Evolutionary conservation across 345 rosid genomes (phyloP).

Genomic region (Gossypium stocksii): DNA sequence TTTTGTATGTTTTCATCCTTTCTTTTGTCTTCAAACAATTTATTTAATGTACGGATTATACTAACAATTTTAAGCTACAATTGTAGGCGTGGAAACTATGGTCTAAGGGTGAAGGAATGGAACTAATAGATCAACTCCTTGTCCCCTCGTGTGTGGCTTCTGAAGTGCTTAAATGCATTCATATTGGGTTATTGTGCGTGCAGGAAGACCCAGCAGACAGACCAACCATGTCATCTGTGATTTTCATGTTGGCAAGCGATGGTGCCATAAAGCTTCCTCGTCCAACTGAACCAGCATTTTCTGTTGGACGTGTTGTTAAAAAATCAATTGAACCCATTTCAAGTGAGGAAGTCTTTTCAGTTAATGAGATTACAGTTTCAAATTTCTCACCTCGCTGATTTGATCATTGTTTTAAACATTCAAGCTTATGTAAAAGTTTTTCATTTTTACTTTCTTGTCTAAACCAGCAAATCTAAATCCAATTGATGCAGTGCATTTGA

Average conservation of each 20-base stretch:
- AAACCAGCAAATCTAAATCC: neutral
- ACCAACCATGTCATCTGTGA: slow-evolving; percentile 45
- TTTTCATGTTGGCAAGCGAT: slow-evolving; percentile 39
- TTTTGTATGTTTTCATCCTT: slow-evolving; percentile 20
- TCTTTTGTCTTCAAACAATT: neutral
- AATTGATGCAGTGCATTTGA: neutral
- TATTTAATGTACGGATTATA: neutral
- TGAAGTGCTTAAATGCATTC: slow-evolving; percentile 44
- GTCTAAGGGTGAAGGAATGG: slow-evolving; percentile 40
- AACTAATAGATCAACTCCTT: slow-evolving; percentile 45
- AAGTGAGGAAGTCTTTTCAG: neutral
- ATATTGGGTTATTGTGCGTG: slow-evolving; percentile 21
- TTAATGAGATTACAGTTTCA: slow-evolving; percentile 13
- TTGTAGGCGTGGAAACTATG: slow-evolving; percentile 59
- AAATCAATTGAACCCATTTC: slow-evolving; percentile 3
- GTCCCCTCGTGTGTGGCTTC: slow-evolving; percentile 22
- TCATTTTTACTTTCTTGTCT: neutral
- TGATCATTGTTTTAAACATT: neutral
- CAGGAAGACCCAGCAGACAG: slow-evolving; percentile 34
- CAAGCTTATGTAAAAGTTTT: too few relatives aligned
- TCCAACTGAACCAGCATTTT: slow-evolving; percentile 32
- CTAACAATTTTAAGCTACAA: neutral
- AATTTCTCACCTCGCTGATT: slow-evolving; percentile 1
- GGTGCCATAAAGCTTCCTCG: slow-evolving; percentile 12
- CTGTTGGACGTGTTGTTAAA: neutral